phyloP scores from a whole-genome alignment of 73 alveolate species.

The Paraurostyla sp. region DNA sequence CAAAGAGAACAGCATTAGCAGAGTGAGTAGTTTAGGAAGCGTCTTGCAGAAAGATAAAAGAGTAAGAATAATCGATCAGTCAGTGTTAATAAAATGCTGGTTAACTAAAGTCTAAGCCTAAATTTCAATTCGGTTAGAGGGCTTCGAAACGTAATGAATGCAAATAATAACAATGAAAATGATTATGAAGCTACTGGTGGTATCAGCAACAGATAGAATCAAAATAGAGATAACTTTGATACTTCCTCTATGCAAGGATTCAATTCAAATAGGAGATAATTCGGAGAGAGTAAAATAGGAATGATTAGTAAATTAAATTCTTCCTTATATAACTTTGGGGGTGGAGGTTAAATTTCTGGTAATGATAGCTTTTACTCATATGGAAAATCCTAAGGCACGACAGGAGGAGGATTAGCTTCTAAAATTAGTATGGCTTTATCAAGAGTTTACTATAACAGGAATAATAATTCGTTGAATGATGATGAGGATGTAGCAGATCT shows the following conservation, averaged over 20 bases:
- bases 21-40: slow-evolving; percentile 39
- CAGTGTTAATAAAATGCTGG: slow-evolving; percentile 5
- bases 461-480: slow-evolving; percentile 4
- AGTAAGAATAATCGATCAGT: slow-evolving; percentile 32
- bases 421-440: slow-evolving; percentile 42
- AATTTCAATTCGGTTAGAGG: background rate
- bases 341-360: slow-evolving; percentile 23
- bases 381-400: slow-evolving; percentile 34
- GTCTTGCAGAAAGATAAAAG: slow-evolving; percentile 25
- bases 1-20: slow-evolving; percentile 17
- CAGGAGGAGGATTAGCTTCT: slow-evolving; percentile 53
- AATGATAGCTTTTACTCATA: background rate
- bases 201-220: too few relatives aligned
- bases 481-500: slow-evolving; percentile 59
- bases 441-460: slow-evolving; percentile 28
- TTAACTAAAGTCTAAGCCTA: slow-evolving; percentile 10
- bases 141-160: too few relatives aligned
- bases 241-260: too few relatives aligned
- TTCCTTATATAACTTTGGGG: slow-evolving; percentile 24
- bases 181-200: slow-evolving; percentile 22
- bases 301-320: background rate
- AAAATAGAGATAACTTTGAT: too few relatives aligned
- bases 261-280: too few relatives aligned
- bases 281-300: slow-evolving; percentile 38
- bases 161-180: background rate